These are phyloP conservation scores for Borealophlyctis nickersoniae DNA, from an alignment of 192 early-diverging fungal species.

Conservation along the genomic window DNA sequence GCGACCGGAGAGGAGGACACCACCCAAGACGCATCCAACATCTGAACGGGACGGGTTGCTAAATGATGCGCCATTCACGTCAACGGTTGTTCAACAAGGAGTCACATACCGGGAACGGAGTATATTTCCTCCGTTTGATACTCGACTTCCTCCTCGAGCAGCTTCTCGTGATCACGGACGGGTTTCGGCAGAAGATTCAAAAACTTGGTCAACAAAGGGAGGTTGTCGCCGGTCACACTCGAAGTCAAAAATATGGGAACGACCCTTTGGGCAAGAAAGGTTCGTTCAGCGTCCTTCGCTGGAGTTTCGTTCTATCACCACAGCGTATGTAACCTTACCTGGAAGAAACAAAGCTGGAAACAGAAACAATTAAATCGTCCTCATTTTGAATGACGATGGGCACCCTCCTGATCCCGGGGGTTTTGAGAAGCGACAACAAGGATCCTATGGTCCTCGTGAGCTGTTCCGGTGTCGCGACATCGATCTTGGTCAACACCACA, in stretches of 20 bases:
- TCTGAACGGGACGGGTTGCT: constrained; percentile 7
- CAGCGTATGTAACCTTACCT: constrained; percentile 19
- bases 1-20: constrained; percentile 37
- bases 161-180: constrained; percentile 6
- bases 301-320: too few species aligned
- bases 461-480: constrained; percentile 42
- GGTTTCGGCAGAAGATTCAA: constrained; percentile 68
- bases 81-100: constrained; percentile 10
- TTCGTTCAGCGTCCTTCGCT: too few species aligned
- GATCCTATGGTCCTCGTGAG: constrained; percentile 43
- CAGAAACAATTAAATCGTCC: constrained; percentile 37
- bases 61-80: not conserved
- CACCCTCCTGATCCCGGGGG: constrained; percentile 42
- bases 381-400: constrained; percentile 48
- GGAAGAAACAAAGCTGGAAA: constrained; percentile 27
- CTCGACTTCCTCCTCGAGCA: constrained; percentile 31
- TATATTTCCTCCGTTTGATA: constrained; percentile 85
- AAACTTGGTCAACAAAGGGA: constrained; percentile 63
- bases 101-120: constrained; percentile 56
- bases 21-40: constrained; percentile 46
- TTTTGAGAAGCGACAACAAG: constrained; percentile 38
- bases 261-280: constrained; percentile 47
- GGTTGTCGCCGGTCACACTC: constrained; percentile 75
- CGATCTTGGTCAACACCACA: constrained; percentile 83
- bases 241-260: constrained; percentile 84